These are phyloP conservation scores for Schizonepeta tenuifolia DNA, from an alignment of 257 asterid species.

Conservation along the genomic window DNA sequence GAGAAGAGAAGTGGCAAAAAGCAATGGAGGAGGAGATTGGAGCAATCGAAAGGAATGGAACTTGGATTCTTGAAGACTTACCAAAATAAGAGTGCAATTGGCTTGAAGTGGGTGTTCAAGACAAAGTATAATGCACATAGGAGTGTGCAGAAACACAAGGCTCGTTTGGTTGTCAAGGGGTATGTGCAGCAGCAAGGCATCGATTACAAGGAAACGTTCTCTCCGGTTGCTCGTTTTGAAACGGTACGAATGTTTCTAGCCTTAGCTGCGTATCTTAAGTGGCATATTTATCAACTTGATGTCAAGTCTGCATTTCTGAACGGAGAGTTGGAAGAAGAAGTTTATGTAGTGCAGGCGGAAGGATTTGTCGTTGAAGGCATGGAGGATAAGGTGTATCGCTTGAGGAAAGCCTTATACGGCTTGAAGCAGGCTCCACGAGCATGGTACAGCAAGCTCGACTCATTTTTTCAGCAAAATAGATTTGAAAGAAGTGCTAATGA, in stretches of 20 bases:
- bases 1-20: background rate
- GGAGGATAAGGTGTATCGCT: background rate
- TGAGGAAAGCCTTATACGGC: background rate
- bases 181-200: conserved; percentile 9
- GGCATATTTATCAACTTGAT: conserved; percentile 25
- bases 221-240: conserved; percentile 20
- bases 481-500: no score
- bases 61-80: conserved; percentile 15
- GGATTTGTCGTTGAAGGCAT: background rate
- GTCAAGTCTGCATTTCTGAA: background rate
- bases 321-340: background rate
- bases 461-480: no score
- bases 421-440: background rate
- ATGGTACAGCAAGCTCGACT: background rate
- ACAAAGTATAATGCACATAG: background rate
- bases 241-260: background rate
- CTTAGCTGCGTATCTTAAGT: conserved; percentile 2
- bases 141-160: conserved; percentile 20
- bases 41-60: conserved; percentile 23
- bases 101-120: background rate
- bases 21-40: conserved; percentile 1
- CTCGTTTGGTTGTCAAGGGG: conserved; percentile 16
- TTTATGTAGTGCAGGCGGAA: background rate
- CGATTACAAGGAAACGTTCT: conserved; percentile 25
- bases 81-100: background rate